Evolutionary conservation across 2,329 filamentous ascomycete species (phyloP), one percentile per base, ranked within the genome.

Genomic region (Endothia cerciana): DNA sequence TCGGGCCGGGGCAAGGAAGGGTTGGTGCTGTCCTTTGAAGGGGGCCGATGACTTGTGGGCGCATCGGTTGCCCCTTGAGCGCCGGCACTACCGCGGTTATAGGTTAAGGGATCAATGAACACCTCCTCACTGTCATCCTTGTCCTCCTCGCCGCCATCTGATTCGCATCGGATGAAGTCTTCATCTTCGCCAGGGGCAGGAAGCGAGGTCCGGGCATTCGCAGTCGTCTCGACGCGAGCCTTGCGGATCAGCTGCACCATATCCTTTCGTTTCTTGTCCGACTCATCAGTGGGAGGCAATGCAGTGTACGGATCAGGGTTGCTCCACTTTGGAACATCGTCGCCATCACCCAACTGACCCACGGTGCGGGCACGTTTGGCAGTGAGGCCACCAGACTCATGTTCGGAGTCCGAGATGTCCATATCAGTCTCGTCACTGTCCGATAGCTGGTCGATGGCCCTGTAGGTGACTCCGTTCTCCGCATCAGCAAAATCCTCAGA

Each of bases 291-390:
- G 7, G 93, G 93, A 10, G 94, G 94, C 11, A 97, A 82, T 2
- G 88, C 91, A 6, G 92, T 97, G 77, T 98, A 97, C 0, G 94
- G 93, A 75, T 98, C 94, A 3, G 94, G 94, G 72, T 98, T 98
- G 4, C 93, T 97, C 94, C 94, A 98, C 76, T 91, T 93, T 3
- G 93, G 93, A 5, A 75, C 77, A 17, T 81, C 78, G 63, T 82
- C 74, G 68, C 78, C 80, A 28, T 77, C 73, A n/a, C 79, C 74
- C 10, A 75, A 75, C 19, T 72, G 69, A 4, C 74, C 62, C 22
- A 28, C 40, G 17, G 62, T 67, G 40, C 81, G 79, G 2, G 74
- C 74, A 13, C 82, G 81, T 72, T 85, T 85, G 59, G 72, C 74
- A 3, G 76, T 77, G 15, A 81, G 81, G 64, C 81, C 75, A 56